Evolutionary conservation across 164 flowering plant species (phyloP).

Genomic region (Umbellularia californica): DNA sequence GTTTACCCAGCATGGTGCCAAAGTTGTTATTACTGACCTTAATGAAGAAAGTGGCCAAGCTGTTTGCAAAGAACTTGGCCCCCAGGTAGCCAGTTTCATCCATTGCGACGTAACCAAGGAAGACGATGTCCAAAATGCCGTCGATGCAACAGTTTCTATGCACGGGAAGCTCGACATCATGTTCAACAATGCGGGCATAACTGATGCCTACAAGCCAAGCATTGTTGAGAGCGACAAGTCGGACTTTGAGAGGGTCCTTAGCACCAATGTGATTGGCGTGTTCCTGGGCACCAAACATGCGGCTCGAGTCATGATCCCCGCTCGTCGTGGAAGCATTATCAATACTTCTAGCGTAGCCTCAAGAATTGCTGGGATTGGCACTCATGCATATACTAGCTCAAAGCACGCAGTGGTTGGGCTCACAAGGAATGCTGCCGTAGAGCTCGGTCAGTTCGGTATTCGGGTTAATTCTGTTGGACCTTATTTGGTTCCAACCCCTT

Average conservation of each 20-base stretch:
- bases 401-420: constrained; percentile 11
- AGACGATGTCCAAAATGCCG: constrained; percentile 9
- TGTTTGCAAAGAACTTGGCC: constrained; percentile 3
- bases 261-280: constrained; percentile 30
- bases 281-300: constrained; percentile 20
- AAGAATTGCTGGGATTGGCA: background rate
- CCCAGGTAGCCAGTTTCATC: constrained; percentile 1
- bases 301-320: constrained; percentile 12
- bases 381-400: constrained; percentile 7
- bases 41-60: constrained; percentile 7
- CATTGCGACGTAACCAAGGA: constrained; percentile 15
- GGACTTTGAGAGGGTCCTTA: constrained; percentile 33
- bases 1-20: constrained; percentile 10
- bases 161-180: constrained; percentile 44
- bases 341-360: constrained; percentile 1
- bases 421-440: constrained; percentile 6
- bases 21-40: constrained; percentile 15
- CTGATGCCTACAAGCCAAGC: constrained; percentile 11
- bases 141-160: constrained; percentile 17
- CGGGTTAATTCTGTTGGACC: constrained; percentile 10
- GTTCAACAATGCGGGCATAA: constrained; percentile 50
- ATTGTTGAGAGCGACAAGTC: constrained; percentile 26
- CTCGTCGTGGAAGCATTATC: constrained; percentile 7
- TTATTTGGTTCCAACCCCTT: background rate
- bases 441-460: constrained; percentile 12